A percentile compares a stretch with the other conserved stretches of the same genome.
Evolutionary conservation across 176 grass and related monocot genomes (phyloP).

Genomic region (Cymbopogon citratus): DNA sequence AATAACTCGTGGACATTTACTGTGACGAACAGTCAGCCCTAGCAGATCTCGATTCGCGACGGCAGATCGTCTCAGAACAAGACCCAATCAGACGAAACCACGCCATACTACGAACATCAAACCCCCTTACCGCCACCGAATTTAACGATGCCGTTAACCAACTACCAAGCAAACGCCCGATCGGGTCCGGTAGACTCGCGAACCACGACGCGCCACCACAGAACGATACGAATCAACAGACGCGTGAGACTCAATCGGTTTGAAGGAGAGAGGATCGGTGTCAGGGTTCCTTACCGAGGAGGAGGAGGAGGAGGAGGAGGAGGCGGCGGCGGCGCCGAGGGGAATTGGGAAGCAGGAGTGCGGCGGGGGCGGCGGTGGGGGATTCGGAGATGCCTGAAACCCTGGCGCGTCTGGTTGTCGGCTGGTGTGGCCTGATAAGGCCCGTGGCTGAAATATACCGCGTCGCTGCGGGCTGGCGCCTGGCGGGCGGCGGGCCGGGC

Average conservation of each 20-base stretch:
- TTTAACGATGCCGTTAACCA: neutral
- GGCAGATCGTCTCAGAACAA: neutral
- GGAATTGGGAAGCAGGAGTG: neutral
- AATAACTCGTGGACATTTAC: neutral
- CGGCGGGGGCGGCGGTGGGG: neutral
- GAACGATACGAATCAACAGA: too few relatives aligned
- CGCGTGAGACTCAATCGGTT: neutral
- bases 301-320: neutral
- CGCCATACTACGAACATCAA: neutral
- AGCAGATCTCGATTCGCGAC: slow-evolving; percentile 5
- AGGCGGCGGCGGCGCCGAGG: neutral
- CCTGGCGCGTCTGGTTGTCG: neutral
- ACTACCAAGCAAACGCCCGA: neutral
- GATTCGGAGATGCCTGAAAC: neutral
- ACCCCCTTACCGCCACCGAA: neutral
- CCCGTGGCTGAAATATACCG: neutral
- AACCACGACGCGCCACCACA: neutral
- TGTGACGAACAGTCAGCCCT: neutral
- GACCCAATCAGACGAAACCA: neutral
- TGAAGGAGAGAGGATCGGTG: neutral
- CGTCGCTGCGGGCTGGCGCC: neutral
- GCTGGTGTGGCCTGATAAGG: neutral
- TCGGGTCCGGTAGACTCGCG: neutral
- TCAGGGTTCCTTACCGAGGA: slow-evolving; percentile 31
- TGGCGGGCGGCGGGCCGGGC: neutral